Base-by-base conservation (phyloP, 495 filamentous ascomycete species). In the Penicillium coffeae region DNA sequence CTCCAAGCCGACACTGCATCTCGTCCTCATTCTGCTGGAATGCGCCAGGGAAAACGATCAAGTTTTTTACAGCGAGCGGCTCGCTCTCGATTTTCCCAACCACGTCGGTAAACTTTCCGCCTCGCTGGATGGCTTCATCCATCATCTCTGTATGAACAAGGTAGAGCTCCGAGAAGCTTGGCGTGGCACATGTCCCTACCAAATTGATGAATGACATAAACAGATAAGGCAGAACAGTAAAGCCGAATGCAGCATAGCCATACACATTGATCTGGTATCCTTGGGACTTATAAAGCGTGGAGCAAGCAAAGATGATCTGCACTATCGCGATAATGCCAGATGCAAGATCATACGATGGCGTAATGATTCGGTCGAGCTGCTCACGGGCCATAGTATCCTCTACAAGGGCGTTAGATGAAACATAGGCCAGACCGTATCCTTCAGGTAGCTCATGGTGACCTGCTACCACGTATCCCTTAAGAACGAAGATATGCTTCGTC, bases 141-240 rank as follows among this genome's bases (percentile, higher is more conserved):
- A 76, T 73, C 8, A 70, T 60, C 5, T 65, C 55, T 3, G 70
- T 66, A 21, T 60, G 56, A 16, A 76, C 58, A 20, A 76, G 60
- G 50, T 64, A 75, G 1, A 75, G 33, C 1, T 56, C 58, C 21
- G 71, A 55, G 49, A 76, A 76, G 14, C 66, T 58, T 1, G 69
- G 61, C 18, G 58, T 62, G 16, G 65, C 38, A 15, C 72, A 42
- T 22, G 61, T 63, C 4, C 64, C 72, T n/a, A 74, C 74, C 8
- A 77, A 75, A 62, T 88, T 88, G 20, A 82, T 72, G 47, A 87
- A 80, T 4, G 84, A 86, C 46, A 88, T 77, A 33, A 87, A 65
- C 33, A 84, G 80, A 62, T 87, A 88, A 0, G 81, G 76, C 1
- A 65, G 37, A 0, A 75, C 66, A 1, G 74, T 75, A 3, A 77